Percentiles rank a stretch among this genome's conserved stretches.
phyloP scores from a whole-genome alignment of 2,329 filamentous ascomycete species.

The Fusarium robinianum region DNA sequence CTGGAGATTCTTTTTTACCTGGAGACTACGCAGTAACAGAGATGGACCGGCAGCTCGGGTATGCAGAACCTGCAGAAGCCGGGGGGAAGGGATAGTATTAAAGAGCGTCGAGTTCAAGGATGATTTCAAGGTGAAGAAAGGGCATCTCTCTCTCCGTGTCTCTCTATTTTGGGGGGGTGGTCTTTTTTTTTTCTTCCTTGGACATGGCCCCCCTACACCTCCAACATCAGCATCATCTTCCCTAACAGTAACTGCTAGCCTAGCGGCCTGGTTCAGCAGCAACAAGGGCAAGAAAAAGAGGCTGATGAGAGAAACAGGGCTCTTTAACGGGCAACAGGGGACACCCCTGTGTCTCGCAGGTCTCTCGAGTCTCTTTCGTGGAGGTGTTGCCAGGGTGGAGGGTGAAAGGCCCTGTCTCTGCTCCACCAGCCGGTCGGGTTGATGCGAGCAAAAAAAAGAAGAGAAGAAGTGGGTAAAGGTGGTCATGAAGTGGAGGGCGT shows the following conservation, averaged over 20 bases:
- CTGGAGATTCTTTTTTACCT: conserved; percentile 16
- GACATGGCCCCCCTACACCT: too few species aligned
- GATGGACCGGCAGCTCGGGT: conserved; percentile 14
- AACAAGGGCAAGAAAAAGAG: conserved; percentile 7
- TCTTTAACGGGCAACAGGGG: conserved; percentile 12
- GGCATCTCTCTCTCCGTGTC: too few species aligned
- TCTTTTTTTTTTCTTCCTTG: too few species aligned
- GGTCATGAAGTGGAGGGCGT: conserved; percentile 2
- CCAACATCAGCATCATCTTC: too few species aligned
- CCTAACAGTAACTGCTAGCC: too few species aligned
- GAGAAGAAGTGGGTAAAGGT: background rate
- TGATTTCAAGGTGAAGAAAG: too few species aligned
- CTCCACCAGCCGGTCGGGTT: conserved; percentile 23
- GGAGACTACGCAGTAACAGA: conserved; percentile 9
- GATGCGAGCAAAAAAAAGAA: conserved; percentile 9
- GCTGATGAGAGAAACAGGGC: conserved; percentile 6
- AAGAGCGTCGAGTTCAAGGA: too few species aligned
- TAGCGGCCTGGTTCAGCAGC: too few species aligned
- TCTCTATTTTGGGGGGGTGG: too few species aligned
- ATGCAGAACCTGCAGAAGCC: conserved; percentile 11
- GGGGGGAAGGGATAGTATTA: too few species aligned
- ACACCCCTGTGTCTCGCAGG: conserved; percentile 1
- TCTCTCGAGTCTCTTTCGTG: conserved; percentile 1
- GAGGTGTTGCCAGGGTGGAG: conserved; percentile 22
- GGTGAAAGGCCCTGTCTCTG: conserved; percentile 8